Base-by-base conservation (phyloP, 495 filamentous ascomycete genomes). In the Neurospora sp. region DNA sequence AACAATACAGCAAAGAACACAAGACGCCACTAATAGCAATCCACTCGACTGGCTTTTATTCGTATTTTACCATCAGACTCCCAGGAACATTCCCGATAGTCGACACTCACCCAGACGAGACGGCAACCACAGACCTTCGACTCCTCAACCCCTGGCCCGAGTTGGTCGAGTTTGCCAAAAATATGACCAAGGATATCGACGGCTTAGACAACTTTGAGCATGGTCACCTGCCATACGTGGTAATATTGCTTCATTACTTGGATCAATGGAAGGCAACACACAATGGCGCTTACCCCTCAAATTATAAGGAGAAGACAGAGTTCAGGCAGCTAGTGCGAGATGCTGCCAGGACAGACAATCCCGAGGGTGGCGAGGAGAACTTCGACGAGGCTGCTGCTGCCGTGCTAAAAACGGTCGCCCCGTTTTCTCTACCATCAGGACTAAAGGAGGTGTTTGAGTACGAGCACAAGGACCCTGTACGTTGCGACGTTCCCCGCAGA, bases 301-400 rank as follows among this genome's bases (percentile, higher is more conserved):
- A 85, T 46, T 98, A 94, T 84, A 90, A 91, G 73, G 93, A 99
- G 72, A 99, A 98, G 82, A 90, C 85, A 6, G 92, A 89, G 69
- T 97, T 98, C 80, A 85, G 90, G 53, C 86, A 89, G 14, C 79
- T 93, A 14, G 89, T 98, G 0, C 82, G 86, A 70, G 83, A 83
- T 8, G 88, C 88, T 14, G 88, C 91, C 72, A 87, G 96, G 76
- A 92, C 85, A 48, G 83, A 90, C 76, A 95, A 89, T 75, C 80
- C 94, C 40, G 94, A 97, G 83, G 94, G 93, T 41, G 92, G 91
- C 74, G 96, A 98, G 80, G 96, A 99, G 84, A 99, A 99, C 80
- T 99, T 92, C 79, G 94, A 98, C 46, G 96, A 99, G 82, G 96
- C 96, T 18, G 89, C 88, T 35, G 90, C 88, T 12, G 94, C 94